Evolutionary conservation across 495 filamentous ascomycete species (phyloP), one percentile per base, ranked within the genome.

Genomic region (Penicillium subrubescens): DNA sequence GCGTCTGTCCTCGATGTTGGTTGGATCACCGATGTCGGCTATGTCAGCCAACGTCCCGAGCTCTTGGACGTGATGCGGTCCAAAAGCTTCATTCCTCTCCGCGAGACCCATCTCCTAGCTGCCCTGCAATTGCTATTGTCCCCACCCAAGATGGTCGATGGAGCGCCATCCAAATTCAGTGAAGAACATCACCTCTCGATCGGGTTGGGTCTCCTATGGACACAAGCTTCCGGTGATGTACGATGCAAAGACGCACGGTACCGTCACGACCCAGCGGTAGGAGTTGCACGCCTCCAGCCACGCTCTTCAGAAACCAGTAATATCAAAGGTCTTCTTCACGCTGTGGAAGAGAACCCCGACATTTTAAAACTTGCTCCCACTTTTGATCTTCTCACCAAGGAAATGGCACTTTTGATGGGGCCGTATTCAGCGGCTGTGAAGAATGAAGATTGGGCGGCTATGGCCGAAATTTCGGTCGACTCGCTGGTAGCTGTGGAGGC

Each of bases 1-100:
- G 70, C 59, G 25, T 64, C 60, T 8, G 56, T 54, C 14, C 25
- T 57, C 8, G 23, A 58, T 33, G 17, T 62, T 17, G 60, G 60
- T 29, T 27, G 25, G 21, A 37, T 62, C 17, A 31, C 23, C n/a
- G 60, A 62, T 27, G 27, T 56, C 19, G 60, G 60, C 5, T 60
- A 60, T 52, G 41, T 60, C 23, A 51, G 37, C n/a, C 54, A 57
- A 19, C 33, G 35, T 14, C 33, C 33, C 3, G 33, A 35, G 33
- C 54, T 57, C 19, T 39, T 57, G 54, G 35, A 57, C 15, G 27
- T 35, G 19, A 43, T 57, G 54, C 50, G 50, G 25, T 53, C 50
- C 12, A 53, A 53, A 17, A n/a, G 27, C 27, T 53, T 53, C 8
- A 53, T 53, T 17, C 50, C 50, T 1, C 27, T 53, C n/a, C 50